Percentiles rank a stretch among this genome's conserved stretches.
Conservation (phyloP, 2,329 filamentous ascomycete genomes). For the Bertia moriformis region DNA sequence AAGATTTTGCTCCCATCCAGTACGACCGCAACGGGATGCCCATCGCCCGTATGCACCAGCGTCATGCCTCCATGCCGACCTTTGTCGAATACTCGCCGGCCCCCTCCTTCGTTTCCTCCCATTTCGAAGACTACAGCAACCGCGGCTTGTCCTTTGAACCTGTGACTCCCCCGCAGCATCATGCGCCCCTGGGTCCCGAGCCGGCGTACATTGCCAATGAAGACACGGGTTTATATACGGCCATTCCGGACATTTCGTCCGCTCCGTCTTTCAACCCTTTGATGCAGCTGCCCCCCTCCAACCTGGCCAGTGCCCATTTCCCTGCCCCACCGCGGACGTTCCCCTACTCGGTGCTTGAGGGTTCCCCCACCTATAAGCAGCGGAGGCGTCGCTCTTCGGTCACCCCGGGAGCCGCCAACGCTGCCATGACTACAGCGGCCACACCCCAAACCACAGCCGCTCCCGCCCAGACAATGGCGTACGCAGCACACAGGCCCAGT, state of each 20-base stretch:
- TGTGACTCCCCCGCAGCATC: constrained; percentile 60
- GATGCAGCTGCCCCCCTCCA: constrained; percentile 79
- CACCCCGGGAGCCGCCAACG: constrained; percentile 60
- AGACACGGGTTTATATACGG: constrained; percentile 89
- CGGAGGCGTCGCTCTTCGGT: constrained; percentile 85
- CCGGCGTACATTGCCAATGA: constrained; percentile 97
- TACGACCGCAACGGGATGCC: constrained; percentile 89
- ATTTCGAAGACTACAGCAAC: constrained; percentile 95
- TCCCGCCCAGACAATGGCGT: background rate
- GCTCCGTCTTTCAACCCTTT: constrained; percentile 59
- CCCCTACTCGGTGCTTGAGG: constrained; percentile 81
- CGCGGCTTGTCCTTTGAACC: constrained; percentile 93
- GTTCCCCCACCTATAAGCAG: constrained; percentile 97
- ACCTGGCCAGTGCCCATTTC: constrained; percentile 68
- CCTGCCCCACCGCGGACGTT: constrained; percentile 54
- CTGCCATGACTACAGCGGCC: constrained; percentile 51
- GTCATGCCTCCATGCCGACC: constrained; percentile 95
- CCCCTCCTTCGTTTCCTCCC: constrained; percentile 94
- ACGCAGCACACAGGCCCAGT: constrained; percentile 61
- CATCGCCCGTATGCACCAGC: constrained; percentile 72
- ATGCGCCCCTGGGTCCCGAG: constrained; percentile 63
- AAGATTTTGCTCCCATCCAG: constrained; percentile 67
- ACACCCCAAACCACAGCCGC: constrained; percentile 23
- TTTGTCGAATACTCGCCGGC: constrained; percentile 98
- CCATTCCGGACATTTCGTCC: constrained; percentile 69